These are phyloP conservation scores for Fusarium sp. DNA, from an alignment of 2,329 filamentous ascomycete genomes.

Conservation along the genomic window DNA sequence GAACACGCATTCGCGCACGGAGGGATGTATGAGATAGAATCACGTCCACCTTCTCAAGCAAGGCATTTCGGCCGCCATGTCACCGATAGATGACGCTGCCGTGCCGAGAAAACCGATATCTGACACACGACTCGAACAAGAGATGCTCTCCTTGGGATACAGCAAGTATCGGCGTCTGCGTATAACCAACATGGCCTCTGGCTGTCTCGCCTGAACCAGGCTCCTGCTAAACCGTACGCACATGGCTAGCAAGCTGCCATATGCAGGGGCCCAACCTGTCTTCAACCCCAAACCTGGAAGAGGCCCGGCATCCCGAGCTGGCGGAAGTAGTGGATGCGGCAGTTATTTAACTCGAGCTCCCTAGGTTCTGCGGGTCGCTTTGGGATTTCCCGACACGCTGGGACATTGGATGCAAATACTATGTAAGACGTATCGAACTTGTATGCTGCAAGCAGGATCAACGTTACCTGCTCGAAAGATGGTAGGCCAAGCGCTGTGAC, in stretches of 20 bases:
- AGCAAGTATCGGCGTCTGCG: slow-evolving; percentile 1
- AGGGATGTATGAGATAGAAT: not conserved
- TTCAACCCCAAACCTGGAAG: slow-evolving; percentile 26
- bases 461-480: not conserved
- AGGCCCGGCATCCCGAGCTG: slow-evolving; percentile 17
- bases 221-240: slow-evolving; percentile 8
- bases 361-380: slow-evolving; percentile 11
- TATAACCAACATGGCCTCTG: slow-evolving; percentile 2
- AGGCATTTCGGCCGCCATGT: not conserved
- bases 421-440: not conserved
- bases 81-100: not conserved
- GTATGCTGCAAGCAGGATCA: not conserved
- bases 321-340: slow-evolving; percentile 31
- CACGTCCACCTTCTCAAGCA: not conserved
- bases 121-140: not conserved
- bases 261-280: slow-evolving; percentile 34
- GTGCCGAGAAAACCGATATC: slow-evolving; percentile 4
- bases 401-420: slow-evolving; percentile 6
- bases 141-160: not conserved
- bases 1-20: slow-evolving; percentile 1
- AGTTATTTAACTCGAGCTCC: slow-evolving; percentile 25
- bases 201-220: not conserved
- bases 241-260: slow-evolving; percentile 2
- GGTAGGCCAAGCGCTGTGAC: slow-evolving; percentile 1
- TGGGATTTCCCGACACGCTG: slow-evolving; percentile 13